phyloP scores from a whole-genome alignment of 768 basidiomycete species.

The Lentinula lateritia region DNA sequence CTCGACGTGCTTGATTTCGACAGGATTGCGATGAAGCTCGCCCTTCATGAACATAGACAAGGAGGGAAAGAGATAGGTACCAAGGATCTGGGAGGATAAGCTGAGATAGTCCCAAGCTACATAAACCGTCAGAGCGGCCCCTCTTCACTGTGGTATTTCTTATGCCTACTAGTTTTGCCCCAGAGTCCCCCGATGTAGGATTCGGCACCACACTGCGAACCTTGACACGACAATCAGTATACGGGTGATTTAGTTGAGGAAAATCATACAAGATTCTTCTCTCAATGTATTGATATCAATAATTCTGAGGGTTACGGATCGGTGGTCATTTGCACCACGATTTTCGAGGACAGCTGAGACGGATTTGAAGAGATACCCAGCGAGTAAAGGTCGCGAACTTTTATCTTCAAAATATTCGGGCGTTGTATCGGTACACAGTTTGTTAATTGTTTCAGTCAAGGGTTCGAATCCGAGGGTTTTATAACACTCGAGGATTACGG shows the following conservation, averaged over 20 bases:
- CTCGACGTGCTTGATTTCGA: not conserved
- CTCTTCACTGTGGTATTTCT: not conserved
- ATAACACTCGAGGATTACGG: conserved; percentile 5
- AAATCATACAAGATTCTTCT: not conserved
- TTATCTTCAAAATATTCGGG: conserved; percentile 1
- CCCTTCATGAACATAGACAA: not conserved
- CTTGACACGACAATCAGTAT: not conserved
- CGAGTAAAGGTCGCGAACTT: not conserved
- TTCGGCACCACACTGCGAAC: not conserved
- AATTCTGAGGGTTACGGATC: not conserved
- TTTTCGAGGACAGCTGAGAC: not conserved
- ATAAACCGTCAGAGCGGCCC: not conserved
- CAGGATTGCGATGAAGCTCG: not conserved
- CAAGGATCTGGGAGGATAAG: not conserved
- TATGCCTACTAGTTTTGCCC: not conserved
- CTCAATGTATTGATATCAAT: not conserved
- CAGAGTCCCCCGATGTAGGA: not conserved
- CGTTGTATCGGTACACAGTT: not conserved
- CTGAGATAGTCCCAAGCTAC: conserved; percentile 4
- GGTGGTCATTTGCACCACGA: not conserved
- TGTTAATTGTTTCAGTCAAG: not conserved
- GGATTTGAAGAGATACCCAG: not conserved
- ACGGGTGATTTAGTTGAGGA: not conserved
- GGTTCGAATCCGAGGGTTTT: conserved; percentile 1
- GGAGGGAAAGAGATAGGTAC: not conserved